Percentiles rank a stretch among this genome's conserved stretches.
These are phyloP conservation scores for Kodamaea sp. DNA, from an alignment of 1,139 yeast genomes.

Conservation along the genomic window DNA sequence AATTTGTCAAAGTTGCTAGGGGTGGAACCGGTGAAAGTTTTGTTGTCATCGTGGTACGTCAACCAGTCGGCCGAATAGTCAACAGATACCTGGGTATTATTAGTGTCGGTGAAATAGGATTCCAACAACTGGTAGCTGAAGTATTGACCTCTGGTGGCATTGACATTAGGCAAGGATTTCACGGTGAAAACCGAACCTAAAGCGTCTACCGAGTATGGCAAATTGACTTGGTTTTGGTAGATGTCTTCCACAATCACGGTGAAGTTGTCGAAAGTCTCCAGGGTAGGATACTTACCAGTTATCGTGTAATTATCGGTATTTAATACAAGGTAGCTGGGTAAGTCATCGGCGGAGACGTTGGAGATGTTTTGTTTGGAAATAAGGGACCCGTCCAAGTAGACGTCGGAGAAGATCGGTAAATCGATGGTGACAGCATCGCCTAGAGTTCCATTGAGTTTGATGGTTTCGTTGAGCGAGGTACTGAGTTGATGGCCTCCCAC, in stretches of 20 bases:
- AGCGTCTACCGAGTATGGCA: slow-evolving; percentile 55
- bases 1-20: slow-evolving; percentile 59
- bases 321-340: slow-evolving; percentile 64
- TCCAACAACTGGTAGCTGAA: slow-evolving; percentile 55
- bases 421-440: slow-evolving; percentile 53
- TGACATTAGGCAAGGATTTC: slow-evolving; percentile 51
- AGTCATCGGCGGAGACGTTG: slow-evolving; percentile 43
- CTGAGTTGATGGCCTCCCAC: slow-evolving; percentile 89
- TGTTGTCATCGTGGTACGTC: slow-evolving; percentile 54
- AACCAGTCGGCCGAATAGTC: slow-evolving; percentile 59
- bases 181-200: slow-evolving; percentile 57
- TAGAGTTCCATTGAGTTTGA: slow-evolving; percentile 66
- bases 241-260: slow-evolving; percentile 60
- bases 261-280: slow-evolving; percentile 46
- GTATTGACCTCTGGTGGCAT: slow-evolving; percentile 64
- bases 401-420: slow-evolving; percentile 62
- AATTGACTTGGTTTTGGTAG: slow-evolving; percentile 62
- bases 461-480: slow-evolving; percentile 53
- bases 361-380: slow-evolving; percentile 57
- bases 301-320: slow-evolving; percentile 45
- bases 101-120: slow-evolving; percentile 55
- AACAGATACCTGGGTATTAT: slow-evolving; percentile 52
- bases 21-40: slow-evolving; percentile 67
- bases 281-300: slow-evolving; percentile 59
- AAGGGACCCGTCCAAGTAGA: slow-evolving; percentile 55